Evolutionary conservation across 768 basidiomycete genomes (phyloP), one percentile per base, ranked within the genome.

Genomic region (Hypholoma sublateritium): DNA sequence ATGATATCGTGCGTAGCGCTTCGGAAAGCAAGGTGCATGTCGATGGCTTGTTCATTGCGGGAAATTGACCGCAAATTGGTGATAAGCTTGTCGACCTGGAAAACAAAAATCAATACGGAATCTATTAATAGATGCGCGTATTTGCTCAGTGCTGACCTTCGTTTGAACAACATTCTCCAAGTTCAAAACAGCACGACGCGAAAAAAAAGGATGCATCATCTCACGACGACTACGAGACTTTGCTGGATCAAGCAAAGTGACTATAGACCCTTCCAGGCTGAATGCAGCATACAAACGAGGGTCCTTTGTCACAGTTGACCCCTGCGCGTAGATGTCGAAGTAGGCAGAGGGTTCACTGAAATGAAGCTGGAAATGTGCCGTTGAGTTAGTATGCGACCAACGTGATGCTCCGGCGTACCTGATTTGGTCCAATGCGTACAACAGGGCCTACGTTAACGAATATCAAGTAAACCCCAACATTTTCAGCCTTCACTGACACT

Each of bases 1-100:
- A 81, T 75, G 48, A 77, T 73, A 58, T 80, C 80, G 58, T 78
- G 62, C 9, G 77, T 71, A 13, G 72, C 67, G 32, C 75, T 75
- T 34, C 77, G 71, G 48, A 76, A 80, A 4, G 76, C 78, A 34
- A 72, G 62, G 64, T 72, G 73, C 62, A 79, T 67, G 51, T 78
- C 65, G 5, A 65, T 65, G 2, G 75, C 69, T 28, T 43, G 55
- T 48, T 59, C 46, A 19, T 61, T 42, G 49, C 58, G 11, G 17
- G 24, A 28, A 17, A n/a, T 45, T 24, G 52, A 43, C 25, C 53
- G 53, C 2, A 71, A 58, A 43, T 65, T 61, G 3, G 51, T 54
- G 22, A 71, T 53, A 1, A 79, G 63, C 28, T 61, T 63, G 36
- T 75, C 67, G 16, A 76, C 55, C 78, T 79, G 28, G 28, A 32